Conservation (phyloP, 495 filamentous ascomycete genomes). For the Hypoxylon subgilvum region DNA sequence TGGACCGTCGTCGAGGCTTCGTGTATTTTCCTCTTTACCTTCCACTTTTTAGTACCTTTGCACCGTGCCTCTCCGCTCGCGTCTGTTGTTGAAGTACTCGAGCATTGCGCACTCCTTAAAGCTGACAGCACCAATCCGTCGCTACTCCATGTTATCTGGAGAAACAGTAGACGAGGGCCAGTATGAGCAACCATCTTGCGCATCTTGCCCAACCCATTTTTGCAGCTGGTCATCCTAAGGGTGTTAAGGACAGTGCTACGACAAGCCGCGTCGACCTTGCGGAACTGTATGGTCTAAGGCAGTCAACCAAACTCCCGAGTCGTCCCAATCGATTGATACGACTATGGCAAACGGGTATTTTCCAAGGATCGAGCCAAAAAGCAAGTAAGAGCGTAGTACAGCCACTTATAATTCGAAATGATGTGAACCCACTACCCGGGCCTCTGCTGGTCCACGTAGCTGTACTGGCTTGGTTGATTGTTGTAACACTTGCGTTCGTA, state of each 20-base stretch:
- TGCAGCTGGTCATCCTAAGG: constrained; percentile 66
- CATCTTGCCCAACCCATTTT: constrained; percentile 60
- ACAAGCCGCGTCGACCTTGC: constrained; percentile 49
- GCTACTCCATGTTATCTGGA: no score
- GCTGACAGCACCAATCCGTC: constrained; percentile 29
- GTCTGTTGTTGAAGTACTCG: constrained; percentile 50
- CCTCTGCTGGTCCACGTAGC: constrained; percentile 51
- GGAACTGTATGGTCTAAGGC: constrained; percentile 41
- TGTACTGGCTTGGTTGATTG: constrained; percentile 36
- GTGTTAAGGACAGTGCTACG: constrained; percentile 64
- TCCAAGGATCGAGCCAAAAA: constrained; percentile 59
- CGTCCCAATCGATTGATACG: constrained; percentile 57
- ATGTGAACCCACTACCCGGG: constrained; percentile 66
- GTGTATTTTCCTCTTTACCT: constrained; percentile 56
- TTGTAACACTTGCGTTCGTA: constrained; percentile 54
- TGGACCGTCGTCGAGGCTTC: constrained; percentile 61
- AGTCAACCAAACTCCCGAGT: constrained; percentile 44
- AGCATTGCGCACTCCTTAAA: constrained; percentile 56
- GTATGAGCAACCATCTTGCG: constrained; percentile 16
- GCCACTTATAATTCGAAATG: constrained; percentile 67
- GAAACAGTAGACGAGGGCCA: no score
- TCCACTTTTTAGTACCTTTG: constrained; percentile 53
- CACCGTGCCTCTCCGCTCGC: constrained; percentile 48
- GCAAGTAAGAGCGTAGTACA: constrained; percentile 67
- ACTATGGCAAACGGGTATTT: constrained; percentile 63